Conservation (phyloP, 2,329 filamentous ascomycete genomes). For the Fusarium stilboides region DNA sequence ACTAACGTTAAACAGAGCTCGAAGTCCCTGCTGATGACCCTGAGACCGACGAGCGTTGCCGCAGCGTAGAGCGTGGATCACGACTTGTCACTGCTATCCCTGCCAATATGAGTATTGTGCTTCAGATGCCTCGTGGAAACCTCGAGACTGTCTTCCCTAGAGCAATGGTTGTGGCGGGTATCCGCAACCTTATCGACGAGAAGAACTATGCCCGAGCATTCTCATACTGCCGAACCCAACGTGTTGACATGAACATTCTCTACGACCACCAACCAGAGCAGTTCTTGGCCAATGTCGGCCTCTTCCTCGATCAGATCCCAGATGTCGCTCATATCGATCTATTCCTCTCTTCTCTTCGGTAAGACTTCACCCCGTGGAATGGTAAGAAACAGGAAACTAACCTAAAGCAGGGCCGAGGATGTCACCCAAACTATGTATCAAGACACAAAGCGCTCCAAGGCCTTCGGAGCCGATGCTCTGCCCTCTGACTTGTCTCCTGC, state of each 20-base stretch:
- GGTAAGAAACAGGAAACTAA: constrained; percentile 36
- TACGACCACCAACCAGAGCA: constrained; percentile 93
- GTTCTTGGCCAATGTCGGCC: constrained; percentile 81
- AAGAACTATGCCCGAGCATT: constrained; percentile 90
- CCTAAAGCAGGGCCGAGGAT: constrained; percentile 80
- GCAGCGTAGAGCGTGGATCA: constrained; percentile 91
- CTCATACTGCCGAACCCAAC: constrained; percentile 87
- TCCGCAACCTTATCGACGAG: constrained; percentile 83
- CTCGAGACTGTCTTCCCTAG: constrained; percentile 95
- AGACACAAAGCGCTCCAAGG: constrained; percentile 75
- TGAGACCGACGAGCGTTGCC: constrained; percentile 91
- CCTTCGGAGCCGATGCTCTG: constrained; percentile 6
- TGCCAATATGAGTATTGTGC: constrained; percentile 84
- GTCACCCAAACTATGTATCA: constrained; percentile 95
- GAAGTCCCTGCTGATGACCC: constrained; percentile 90
- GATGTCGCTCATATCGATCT: constrained; percentile 89
- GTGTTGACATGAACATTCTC: constrained; percentile 98
- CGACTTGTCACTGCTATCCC: constrained; percentile 91
- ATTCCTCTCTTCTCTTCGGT: constrained; percentile 89
- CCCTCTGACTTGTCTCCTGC: constrained; percentile 30
- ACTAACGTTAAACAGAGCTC: constrained; percentile 71
- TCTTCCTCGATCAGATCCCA: constrained; percentile 88
- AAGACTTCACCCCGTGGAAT: constrained; percentile 48
- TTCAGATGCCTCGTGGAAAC: constrained; percentile 97
- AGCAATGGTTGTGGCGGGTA: constrained; percentile 91